Percentiles rank a stretch among this genome's conserved stretches.
phyloP scores from a whole-genome alignment of 805 yeast genomes.

The Kuraishia floccosa region DNA sequence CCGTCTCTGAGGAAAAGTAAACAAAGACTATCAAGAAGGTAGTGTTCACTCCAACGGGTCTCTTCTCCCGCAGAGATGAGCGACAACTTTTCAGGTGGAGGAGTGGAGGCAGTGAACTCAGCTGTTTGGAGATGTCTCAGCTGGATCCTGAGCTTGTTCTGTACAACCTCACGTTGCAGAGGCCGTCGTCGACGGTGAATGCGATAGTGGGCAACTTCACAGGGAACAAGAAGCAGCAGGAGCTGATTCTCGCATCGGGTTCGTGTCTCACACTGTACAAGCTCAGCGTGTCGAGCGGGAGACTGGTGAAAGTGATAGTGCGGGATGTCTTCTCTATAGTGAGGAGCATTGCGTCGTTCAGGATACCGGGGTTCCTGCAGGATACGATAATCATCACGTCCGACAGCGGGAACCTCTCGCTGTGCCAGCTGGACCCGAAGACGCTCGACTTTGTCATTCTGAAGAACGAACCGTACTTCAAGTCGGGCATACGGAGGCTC shows the following conservation, averaged over 20 bases:
- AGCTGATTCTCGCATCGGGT: slow-evolving; percentile 46
- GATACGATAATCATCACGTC: slow-evolving; percentile 62
- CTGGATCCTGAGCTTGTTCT: slow-evolving; percentile 30
- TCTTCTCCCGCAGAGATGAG: no score
- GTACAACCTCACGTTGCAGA: slow-evolving; percentile 62
- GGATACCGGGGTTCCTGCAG: slow-evolving; percentile 36
- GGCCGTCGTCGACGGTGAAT: slow-evolving; percentile 38
- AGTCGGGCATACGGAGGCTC: slow-evolving; percentile 64
- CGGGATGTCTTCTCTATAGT: slow-evolving; percentile 50
- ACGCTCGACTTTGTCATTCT: slow-evolving; percentile 22
- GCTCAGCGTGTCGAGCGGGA: slow-evolving; percentile 46
- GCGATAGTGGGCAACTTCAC: slow-evolving; percentile 64
- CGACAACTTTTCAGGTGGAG: no score
- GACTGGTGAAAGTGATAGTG: slow-evolving; percentile 26
- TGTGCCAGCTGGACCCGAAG: slow-evolving; percentile 20
- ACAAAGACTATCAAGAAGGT: no score
- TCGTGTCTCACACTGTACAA: slow-evolving; percentile 41
- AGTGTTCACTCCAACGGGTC: no score
- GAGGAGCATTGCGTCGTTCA: slow-evolving; percentile 37
- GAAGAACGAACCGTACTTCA: slow-evolving; percentile 55
- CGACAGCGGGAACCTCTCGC: slow-evolving; percentile 67
- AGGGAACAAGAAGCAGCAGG: slow-evolving; percentile 43
- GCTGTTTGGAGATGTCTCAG: no score
- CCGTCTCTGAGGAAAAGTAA: no score
- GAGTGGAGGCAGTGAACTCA: no score